Conservation (phyloP, 139 green algal genomes). For the Chlorella sp. region DNA sequence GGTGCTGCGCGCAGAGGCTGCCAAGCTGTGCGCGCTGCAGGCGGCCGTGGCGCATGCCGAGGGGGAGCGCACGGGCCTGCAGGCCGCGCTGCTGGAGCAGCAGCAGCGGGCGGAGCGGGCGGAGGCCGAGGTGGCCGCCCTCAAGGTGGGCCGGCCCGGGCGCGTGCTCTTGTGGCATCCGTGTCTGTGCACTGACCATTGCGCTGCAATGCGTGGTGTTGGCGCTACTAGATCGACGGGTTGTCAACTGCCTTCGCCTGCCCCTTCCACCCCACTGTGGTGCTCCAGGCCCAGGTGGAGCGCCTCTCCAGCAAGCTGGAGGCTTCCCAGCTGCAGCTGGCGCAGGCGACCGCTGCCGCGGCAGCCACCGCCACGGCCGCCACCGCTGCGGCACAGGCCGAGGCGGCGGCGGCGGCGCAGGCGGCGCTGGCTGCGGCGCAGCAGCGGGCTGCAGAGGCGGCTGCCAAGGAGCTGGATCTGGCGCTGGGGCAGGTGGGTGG, state of each 20-base stretch:
- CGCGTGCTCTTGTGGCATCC: too few species aligned
- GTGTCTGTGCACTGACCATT: background rate
- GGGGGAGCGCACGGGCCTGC: constrained; percentile 4
- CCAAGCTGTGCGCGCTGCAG: constrained; percentile 33
- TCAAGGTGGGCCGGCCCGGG: constrained; percentile 20
- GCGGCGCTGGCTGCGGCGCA: constrained; percentile 37
- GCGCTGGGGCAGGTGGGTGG: too few species aligned
- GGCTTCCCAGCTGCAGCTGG: constrained; percentile 22
- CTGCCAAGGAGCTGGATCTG: constrained; percentile 39
- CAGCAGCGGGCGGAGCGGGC: constrained; percentile 15
- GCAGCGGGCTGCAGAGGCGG: background rate
- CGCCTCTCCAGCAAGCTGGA: constrained; percentile 38
- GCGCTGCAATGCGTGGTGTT: background rate
- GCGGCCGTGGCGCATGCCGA: too few species aligned
- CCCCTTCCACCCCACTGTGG: background rate
- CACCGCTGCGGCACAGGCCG: constrained; percentile 8
- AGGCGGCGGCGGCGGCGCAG: background rate
- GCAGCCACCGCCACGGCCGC: constrained; percentile 3
- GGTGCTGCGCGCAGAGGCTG: constrained; percentile 32
- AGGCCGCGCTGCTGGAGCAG: background rate
- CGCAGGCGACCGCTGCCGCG: constrained; percentile 13
- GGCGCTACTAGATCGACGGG: background rate
- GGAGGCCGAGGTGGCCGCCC: constrained; percentile 8
- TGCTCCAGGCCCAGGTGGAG: constrained; percentile 25
- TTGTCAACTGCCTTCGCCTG: background rate